These are phyloP conservation scores for Hyphodiscus hymeniophilus DNA, from an alignment of 495 filamentous ascomycete species.

Conservation along the genomic window DNA sequence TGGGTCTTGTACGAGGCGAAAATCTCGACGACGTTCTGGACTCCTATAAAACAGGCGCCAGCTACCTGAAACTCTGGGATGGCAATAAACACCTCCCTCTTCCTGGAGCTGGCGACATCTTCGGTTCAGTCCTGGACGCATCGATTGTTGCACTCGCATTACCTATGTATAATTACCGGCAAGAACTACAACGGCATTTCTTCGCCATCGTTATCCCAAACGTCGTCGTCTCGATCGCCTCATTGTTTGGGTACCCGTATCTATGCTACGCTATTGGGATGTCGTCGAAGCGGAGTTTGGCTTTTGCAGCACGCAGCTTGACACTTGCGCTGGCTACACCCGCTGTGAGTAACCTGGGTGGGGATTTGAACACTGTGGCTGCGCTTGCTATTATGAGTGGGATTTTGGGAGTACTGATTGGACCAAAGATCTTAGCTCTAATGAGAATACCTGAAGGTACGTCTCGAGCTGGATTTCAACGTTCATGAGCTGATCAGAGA, in stretches of 20 bases:
- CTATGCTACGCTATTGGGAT: slow-evolving; percentile 41
- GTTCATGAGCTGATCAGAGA: slow-evolving; percentile 8
- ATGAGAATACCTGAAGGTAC: slow-evolving; percentile 40
- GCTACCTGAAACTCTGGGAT: slow-evolving; percentile 37
- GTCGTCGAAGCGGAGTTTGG: slow-evolving; percentile 32
- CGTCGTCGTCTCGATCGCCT: slow-evolving; percentile 33
- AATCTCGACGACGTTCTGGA: slow-evolving; percentile 27
- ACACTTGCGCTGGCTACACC: slow-evolving; percentile 45
- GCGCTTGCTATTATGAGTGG: slow-evolving; percentile 46
- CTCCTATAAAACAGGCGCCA: slow-evolving; percentile 35
- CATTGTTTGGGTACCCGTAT: slow-evolving; percentile 42
- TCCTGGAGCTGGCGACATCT: slow-evolving; percentile 44
- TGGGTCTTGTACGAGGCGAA: slow-evolving; percentile 31
- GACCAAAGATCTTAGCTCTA: slow-evolving; percentile 29
- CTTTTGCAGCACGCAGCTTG: slow-evolving; percentile 41
- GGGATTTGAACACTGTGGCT: slow-evolving; percentile 41
- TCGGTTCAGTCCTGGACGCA: slow-evolving; percentile 39
- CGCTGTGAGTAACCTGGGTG: slow-evolving; percentile 39
- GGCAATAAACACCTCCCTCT: slow-evolving; percentile 15
- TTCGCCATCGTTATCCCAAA: slow-evolving; percentile 40
- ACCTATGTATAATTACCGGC: slow-evolving; percentile 45
- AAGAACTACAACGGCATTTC: slow-evolving; percentile 39
- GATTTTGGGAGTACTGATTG: slow-evolving; percentile 42
- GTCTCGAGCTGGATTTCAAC: slow-evolving; percentile 2
- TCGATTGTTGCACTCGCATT: slow-evolving; percentile 46